Evolutionary conservation across 2,329 filamentous ascomycete genomes (phyloP), one percentile per base, ranked within the genome.

Genomic region (Fusarium citri): DNA sequence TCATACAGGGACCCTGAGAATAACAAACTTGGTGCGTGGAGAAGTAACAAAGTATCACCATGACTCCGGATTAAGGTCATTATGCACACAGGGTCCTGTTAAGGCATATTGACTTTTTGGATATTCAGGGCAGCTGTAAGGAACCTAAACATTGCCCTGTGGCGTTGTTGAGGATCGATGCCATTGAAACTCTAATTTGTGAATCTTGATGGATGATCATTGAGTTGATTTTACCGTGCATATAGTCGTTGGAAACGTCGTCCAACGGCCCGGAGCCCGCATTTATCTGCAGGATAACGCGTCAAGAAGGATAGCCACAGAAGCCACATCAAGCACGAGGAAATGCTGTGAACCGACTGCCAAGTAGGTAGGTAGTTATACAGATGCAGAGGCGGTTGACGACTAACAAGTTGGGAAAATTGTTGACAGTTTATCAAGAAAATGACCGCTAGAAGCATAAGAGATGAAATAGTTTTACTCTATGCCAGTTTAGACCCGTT

Each of bases 1-100:
- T 64, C 45, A 47, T 43, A 51, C 45, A 57, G 45, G 68, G 68
- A 71, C 68, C 68, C 68, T 69, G 59, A 53, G 65, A 65, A 65
- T 31, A 45, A 66, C 28, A 40, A 45, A 65, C 40, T 53, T 49
- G 51, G 41, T 55, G 45, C 55, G 46, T 55, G 64, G 43, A 65
- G 30, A 41, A 46, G 43, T 55, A 48, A 53, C 40, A 42, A 68
- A 68, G 68, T 68, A 66, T 60, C 50, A 57, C 49, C 31, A 51
- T 43, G 14, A 49, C 30, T 31, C 54, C 23, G 46, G 34, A 40
- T 22, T 26, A 43, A 31, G 51, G 3, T 40, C 16, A 31, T 57
- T 18, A 59, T 61, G 59, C 49, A 68, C 18, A 46, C 16, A 64
- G 50, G 54, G 51, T 54, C 46, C 55, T 50, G 47, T 68, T 43